These are phyloP conservation scores for Magnolia sinica DNA, from an alignment of 164 flowering plant genomes.

Conservation along the genomic window DNA sequence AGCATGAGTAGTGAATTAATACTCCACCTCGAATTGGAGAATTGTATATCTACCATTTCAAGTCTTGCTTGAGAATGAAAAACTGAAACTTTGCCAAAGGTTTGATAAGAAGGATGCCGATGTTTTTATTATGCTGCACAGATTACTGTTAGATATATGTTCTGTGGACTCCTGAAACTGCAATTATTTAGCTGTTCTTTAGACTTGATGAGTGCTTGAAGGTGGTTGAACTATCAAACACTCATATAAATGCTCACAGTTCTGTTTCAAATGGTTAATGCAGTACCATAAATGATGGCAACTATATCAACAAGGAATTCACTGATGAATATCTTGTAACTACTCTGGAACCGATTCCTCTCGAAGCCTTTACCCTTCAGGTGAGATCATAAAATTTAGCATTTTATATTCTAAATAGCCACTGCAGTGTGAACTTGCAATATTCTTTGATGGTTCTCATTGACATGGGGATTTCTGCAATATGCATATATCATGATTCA, in stretches of 20 bases:
- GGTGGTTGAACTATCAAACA: not conserved
- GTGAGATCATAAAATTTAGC: conserved; percentile 33
- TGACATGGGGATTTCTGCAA: not conserved
- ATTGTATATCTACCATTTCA: too few species aligned
- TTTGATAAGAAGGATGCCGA: too few species aligned
- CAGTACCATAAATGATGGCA: conserved; percentile 85
- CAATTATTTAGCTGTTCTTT: not conserved
- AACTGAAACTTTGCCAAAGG: too few species aligned
- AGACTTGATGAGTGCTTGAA: not conserved
- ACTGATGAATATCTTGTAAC: conserved; percentile 88
- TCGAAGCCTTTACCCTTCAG: conserved; percentile 94
- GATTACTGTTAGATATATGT: not conserved
- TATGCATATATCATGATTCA: too few species aligned
- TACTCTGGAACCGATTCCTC: conserved; percentile 77
- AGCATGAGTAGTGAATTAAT: too few species aligned
- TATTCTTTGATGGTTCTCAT: not conserved
- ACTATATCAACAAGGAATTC: conserved; percentile 76
- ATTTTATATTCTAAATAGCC: not conserved
- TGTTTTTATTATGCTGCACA: not conserved
- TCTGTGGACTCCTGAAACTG: not conserved
- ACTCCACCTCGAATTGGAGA: too few species aligned
- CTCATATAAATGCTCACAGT: not conserved
- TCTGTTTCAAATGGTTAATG: conserved; percentile 21
- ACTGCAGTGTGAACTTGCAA: too few species aligned
- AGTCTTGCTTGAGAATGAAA: too few species aligned